These are phyloP conservation scores for Mycena vulgaris DNA, from an alignment of 768 basidiomycete species.

Conservation along the genomic window DNA sequence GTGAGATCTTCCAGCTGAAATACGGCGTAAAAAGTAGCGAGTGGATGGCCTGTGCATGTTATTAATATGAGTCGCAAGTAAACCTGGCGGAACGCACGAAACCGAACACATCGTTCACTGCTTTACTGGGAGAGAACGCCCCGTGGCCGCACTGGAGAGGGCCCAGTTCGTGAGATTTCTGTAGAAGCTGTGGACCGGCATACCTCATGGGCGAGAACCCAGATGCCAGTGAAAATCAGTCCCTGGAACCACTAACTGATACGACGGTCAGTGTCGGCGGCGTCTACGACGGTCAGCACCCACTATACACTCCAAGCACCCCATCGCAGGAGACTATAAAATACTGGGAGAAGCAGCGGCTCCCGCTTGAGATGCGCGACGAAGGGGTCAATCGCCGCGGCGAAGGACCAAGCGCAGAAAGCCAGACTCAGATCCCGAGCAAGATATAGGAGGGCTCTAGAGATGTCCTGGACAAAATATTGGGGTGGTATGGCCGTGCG, in stretches of 20 bases:
- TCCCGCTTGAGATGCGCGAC: not conserved
- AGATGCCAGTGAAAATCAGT: constrained; percentile 11
- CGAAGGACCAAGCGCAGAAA: not conserved
- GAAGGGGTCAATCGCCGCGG: not conserved
- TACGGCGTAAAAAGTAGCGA: not conserved
- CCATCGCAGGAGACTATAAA: constrained; percentile 38
- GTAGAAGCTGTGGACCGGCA: not conserved
- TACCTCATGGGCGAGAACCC: constrained; percentile 20
- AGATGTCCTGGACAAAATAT: constrained; percentile 60
- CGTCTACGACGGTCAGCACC: not conserved
- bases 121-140: not conserved
- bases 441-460: constrained; percentile 56
- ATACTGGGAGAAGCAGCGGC: not conserved
- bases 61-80: not conserved
- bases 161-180: too few relatives aligned
- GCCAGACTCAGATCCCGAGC: constrained; percentile 66
- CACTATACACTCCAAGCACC: constrained; percentile 17
- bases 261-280: not conserved
- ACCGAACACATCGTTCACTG: not conserved
- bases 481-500: constrained; percentile 63
- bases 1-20: constrained; percentile 42
- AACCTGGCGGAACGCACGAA: constrained; percentile 30
- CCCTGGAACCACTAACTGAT: constrained; percentile 22
- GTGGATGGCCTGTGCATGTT: not conserved
- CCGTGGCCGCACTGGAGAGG: constrained; percentile 9